phyloP scores from a whole-genome alignment of 1,284 basidiomycete species.

The Mycena citricolor region DNA sequence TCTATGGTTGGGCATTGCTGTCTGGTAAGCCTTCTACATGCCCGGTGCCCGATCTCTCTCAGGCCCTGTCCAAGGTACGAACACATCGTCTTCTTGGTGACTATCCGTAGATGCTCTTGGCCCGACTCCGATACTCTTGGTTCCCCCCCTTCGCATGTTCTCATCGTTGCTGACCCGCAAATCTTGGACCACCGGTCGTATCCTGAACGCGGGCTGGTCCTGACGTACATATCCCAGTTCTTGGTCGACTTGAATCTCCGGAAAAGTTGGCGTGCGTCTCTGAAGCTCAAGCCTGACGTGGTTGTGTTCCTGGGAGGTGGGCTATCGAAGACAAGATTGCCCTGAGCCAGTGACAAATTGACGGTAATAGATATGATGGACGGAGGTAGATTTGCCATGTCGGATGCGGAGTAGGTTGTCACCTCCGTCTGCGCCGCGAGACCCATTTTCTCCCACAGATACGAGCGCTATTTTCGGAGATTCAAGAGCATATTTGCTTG shows the following conservation, averaged over 20 bases:
- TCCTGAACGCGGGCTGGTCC: slow-evolving; percentile 46
- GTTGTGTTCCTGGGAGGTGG: slow-evolving; percentile 73
- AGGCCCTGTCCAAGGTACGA: slow-evolving; percentile 53
- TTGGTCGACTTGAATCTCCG: slow-evolving; percentile 75
- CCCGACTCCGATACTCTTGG: slow-evolving; percentile 46
- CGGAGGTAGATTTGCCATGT: slow-evolving; percentile 65
- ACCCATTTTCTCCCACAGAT: slow-evolving; percentile 44
- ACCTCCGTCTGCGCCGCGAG: neutral
- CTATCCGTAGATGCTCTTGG: slow-evolving; percentile 57
- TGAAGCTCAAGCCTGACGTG: slow-evolving; percentile 62
- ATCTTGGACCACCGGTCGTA: slow-evolving; percentile 69
- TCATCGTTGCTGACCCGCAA: slow-evolving; percentile 83
- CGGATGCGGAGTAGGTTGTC: slow-evolving; percentile 64
- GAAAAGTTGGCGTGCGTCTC: slow-evolving; percentile 77
- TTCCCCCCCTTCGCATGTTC: slow-evolving; percentile 70
- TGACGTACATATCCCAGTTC: slow-evolving; percentile 54
- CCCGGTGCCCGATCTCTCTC: neutral
- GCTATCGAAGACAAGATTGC: too few species aligned
- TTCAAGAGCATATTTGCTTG: slow-evolving; percentile 70
- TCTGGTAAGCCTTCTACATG: slow-evolving; percentile 37
- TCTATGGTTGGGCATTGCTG: slow-evolving; percentile 54
- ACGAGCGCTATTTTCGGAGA: slow-evolving; percentile 61
- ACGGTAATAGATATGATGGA: slow-evolving; percentile 73
- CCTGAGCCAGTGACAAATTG: too few species aligned
- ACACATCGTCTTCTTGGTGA: slow-evolving; percentile 56